Base-by-base conservation (phyloP, 768 basidiomycete genomes). In the Rossbeevera mucosa region DNA sequence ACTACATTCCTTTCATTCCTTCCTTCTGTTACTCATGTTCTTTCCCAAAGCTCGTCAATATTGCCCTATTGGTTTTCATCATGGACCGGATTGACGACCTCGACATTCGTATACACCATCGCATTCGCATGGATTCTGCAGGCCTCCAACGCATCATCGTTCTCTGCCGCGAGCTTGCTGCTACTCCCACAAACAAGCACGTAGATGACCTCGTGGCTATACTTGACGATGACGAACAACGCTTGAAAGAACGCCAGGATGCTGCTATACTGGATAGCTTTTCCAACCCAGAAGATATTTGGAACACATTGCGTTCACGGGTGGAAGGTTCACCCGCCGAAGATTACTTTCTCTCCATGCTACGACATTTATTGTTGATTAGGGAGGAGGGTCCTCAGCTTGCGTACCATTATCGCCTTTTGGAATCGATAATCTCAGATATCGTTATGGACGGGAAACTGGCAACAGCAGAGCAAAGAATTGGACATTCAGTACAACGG, bases 401-500 rank as follows among this genome's bases (percentile, higher is more conserved):
- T 70, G 83, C 85, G 40, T 88, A 92, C 57, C 90, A 94, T 66
- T 97, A 89, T 69, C 91, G 91, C 67, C 80, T 99, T 31, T 77
- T 99, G 57, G 92, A 97, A 66, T 85, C 87, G 7, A 76, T 97
- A 42, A 81, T 98, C 42, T 85, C 91, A 43, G 88, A 94, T 64
- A 82, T 98, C 53, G 93, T 98, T 6, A 80, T 95, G 71, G 93
- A 94, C 69, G 89, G 91, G 69, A 93, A 94, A 64, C 76, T 90
- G 45, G 82, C 79, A 12, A 89, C 90, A 14, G 89, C 90, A 12
- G 89, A 94, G 58, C 81, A 85, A 48, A 80, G 92, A 30, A 78
- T 95, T 59, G 94, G 94, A 0, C 83, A 88, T 59, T 93, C 92
- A 7, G 94, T 98, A 11, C 86, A 91, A 58, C 80, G 86, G 42